These are phyloP conservation scores for Albizia julibrissin DNA, from an alignment of 306 rosid species.

Conservation along the genomic window DNA sequence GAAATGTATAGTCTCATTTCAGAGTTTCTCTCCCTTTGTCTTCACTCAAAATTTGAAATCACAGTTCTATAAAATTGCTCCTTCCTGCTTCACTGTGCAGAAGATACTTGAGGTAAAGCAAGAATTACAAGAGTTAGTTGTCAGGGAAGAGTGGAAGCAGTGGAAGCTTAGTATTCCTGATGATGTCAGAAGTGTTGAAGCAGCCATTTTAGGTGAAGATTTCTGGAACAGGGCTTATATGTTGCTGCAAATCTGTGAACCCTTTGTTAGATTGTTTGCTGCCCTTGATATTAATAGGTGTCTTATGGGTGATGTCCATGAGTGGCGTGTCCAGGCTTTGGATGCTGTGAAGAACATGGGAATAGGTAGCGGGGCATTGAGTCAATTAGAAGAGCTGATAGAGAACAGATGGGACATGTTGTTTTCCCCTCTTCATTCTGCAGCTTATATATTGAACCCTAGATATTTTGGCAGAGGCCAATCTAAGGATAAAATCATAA, in stretches of 20 bases:
- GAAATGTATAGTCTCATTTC: conserved; percentile 45
- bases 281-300: conserved; percentile 42
- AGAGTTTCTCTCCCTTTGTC: conserved; percentile 35
- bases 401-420: conserved; percentile 57
- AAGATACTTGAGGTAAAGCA: conserved; percentile 48
- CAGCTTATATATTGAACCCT: conserved; percentile 59
- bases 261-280: conserved; percentile 47
- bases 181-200: conserved; percentile 45
- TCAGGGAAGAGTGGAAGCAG: conserved; percentile 56
- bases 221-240: conserved; percentile 48
- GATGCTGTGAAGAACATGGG: conserved; percentile 43
- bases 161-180: conserved; percentile 46
- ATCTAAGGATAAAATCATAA: conserved; percentile 52
- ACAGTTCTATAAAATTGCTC: conserved; percentile 40
- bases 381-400: conserved; percentile 53
- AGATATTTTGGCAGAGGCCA: conserved; percentile 56
- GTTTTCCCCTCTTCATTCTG: conserved; percentile 63
- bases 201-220: conserved; percentile 49
- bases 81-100: conserved; percentile 48
- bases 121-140: conserved; percentile 40
- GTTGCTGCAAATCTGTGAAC: conserved; percentile 45
- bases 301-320: conserved; percentile 55
- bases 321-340: conserved; percentile 56
- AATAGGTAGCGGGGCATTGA: conserved; percentile 34
- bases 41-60: conserved; percentile 39